Evolutionary conservation across 768 basidiomycete genomes (phyloP).

Genomic region (Termitomyces sp.): DNA sequence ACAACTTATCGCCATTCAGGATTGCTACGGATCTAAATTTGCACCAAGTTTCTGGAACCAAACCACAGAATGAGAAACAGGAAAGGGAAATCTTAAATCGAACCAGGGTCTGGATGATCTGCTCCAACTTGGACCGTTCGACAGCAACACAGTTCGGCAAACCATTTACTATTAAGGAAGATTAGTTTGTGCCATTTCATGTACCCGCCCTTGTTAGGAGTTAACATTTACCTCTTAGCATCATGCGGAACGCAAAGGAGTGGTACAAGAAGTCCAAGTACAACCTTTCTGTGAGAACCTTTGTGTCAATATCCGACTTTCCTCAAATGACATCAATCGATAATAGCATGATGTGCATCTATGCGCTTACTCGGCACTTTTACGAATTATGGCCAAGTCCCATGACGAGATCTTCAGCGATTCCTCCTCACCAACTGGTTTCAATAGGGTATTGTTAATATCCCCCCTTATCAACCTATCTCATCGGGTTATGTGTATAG

Average conservation of each 20-base stretch:
- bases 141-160: slow-evolving; percentile 88
- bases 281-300: slow-evolving; percentile 43
- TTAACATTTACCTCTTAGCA: slow-evolving; percentile 25
- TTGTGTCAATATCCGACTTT: background rate
- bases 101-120: slow-evolving; percentile 86
- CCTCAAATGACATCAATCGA: background rate
- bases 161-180: slow-evolving; percentile 83
- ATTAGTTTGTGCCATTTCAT: slow-evolving; percentile 45
- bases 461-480: background rate
- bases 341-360: slow-evolving; percentile 68
- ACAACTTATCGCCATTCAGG: slow-evolving; percentile 25
- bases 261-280: slow-evolving; percentile 73
- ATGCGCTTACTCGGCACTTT: slow-evolving; percentile 63
- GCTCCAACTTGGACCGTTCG: slow-evolving; percentile 84
- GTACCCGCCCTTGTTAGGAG: background rate
- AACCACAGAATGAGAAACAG: slow-evolving; percentile 66
- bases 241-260: slow-evolving; percentile 63
- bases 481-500: slow-evolving; percentile 26
- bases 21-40: slow-evolving; percentile 89
- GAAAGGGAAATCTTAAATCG: slow-evolving; percentile 83
- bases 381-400: slow-evolving; percentile 68
- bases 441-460: slow-evolving; percentile 52
- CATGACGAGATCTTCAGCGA: slow-evolving; percentile 77
- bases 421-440: slow-evolving; percentile 55
- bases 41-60: slow-evolving; percentile 56